Base-by-base conservation (phyloP, 2,329 filamentous ascomycete genomes). In the Penicillium occitanis region DNA sequence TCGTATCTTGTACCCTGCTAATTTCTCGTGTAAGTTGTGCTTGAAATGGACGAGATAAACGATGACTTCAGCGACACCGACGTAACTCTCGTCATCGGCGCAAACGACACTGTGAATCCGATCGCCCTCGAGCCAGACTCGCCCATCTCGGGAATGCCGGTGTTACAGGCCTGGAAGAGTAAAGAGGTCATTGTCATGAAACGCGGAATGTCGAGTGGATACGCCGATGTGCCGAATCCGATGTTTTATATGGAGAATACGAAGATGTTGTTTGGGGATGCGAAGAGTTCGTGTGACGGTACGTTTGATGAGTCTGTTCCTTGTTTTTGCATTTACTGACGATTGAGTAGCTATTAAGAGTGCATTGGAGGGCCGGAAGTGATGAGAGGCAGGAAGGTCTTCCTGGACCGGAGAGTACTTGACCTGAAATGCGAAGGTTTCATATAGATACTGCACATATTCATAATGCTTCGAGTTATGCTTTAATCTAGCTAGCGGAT, bases 41-140 rank as follows among this genome's bases (percentile, higher is more conserved):
- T 96, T 55, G 92, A 97, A 79, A 96, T 96, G 92, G 93, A 96
- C 71, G 93, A 97, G 81, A 96, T 96, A 80, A 97, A 96, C 77
- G 92, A 96, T 69, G 92, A 96, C 73, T 97, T 96, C 76, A 78
- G 84, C 6, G 90, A 95, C 33, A 96, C 93, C 0, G 93, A 96
- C 72, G 83, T 96, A 10, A 93, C 91, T 0, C 86, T 96, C 3
- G 92, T 96, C 0, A 96, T 96, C 73, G 93, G 93, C 2, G 93
- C 93, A 8, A 96, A 97, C 71, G 93, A 97, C 72, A 96, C 93
- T 0, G 93, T 96, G 44, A 96, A 97, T 73, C 93, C 93, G 0
- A 94, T 94, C 72, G 92, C 93, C 0, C 80, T 96, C 69, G 91
- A 96, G 75, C 89, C 90, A 5, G 91, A 91, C 37, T 92, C 89